Evolutionary conservation across 2,329 filamentous ascomycete species (phyloP), one percentile per base, ranked within the genome.

Genomic region (Colletotrichum phormii): DNA sequence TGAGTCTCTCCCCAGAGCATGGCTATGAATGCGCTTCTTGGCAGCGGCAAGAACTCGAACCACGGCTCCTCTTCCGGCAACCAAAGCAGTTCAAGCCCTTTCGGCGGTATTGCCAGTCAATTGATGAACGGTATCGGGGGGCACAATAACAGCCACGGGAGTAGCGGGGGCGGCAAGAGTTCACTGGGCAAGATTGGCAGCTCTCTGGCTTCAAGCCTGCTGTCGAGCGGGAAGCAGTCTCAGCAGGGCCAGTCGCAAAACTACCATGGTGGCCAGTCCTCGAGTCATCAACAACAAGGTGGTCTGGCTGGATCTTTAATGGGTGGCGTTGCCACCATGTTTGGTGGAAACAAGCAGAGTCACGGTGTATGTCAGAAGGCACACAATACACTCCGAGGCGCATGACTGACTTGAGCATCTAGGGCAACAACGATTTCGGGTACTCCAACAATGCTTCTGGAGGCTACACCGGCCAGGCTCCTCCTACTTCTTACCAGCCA

Each of bases 391-490:
- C 59, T 35, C 51, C 33, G 24, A 26, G 11, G 18, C 13, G 26
- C 51, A 35, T 18, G 37, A 42, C 74, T 76, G 77, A 82, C 66
- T 74, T 26, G 15, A 26, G 11, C 33, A 29, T 26, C n/a, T 75
- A 88, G 84, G 83, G 84, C 72, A 86, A 22, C 18, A 49, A 90
- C 75, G 89, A 87, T 78, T 94, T 89, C 78, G 92, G 91, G 37
- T 93, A 93, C 80, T 90, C 89, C 26, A 88, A 88, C 77, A 73
- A 70, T 51, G 55, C 71, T 13, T 71, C 71, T 71, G 54, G 35
- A 3, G 85, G 86, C 49, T 94, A 93, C 80, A 87, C 84, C 73
- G 92, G 91, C 67, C 85, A 89, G 69, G 89, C 91, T 51, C 92
- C 92, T 13, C 88, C 90, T n/a, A 81, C 87, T 15, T 87, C 89